phyloP scores from a whole-genome alignment of 192 early-diverging fungal species.

The Podila minutissima region DNA sequence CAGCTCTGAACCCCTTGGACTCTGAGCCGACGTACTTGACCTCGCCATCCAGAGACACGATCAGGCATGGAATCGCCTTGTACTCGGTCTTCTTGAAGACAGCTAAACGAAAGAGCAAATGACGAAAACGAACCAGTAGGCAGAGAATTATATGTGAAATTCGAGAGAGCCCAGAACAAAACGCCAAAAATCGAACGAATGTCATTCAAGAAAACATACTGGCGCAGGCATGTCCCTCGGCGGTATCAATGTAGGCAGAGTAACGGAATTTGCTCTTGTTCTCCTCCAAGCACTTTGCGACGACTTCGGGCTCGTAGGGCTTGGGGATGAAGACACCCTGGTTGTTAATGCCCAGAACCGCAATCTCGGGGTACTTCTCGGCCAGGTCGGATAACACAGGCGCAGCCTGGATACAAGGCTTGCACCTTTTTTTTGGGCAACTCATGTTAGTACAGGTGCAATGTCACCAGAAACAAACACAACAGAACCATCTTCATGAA shows the following conservation, averaged over 20 bases:
- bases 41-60: constrained; percentile 21
- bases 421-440: constrained; percentile 8
- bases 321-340: constrained; percentile 11
- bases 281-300: constrained; percentile 22
- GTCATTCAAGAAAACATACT: constrained; percentile 12
- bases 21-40: constrained; percentile 26
- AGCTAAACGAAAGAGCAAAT: constrained; percentile 4
- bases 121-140: not conserved
- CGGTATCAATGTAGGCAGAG: constrained; percentile 20
- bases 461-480: too few relatives aligned
- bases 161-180: not conserved
- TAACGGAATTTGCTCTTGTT: constrained; percentile 31
- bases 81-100: constrained; percentile 29
- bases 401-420: constrained; percentile 23
- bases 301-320: not conserved
- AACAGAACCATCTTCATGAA: not conserved
- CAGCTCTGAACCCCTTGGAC: constrained; percentile 1
- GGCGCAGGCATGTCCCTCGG: constrained; percentile 15
- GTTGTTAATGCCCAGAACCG: constrained; percentile 39
- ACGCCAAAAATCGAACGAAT: not conserved
- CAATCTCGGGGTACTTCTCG: constrained; percentile 28
- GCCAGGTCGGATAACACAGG: constrained; percentile 32
- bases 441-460: not conserved
- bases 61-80: constrained; percentile 28
- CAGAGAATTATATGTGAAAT: not conserved